Conservation (phyloP, 2,329 filamentous ascomycete genomes). For the Cladophialophora psammophila region DNA sequence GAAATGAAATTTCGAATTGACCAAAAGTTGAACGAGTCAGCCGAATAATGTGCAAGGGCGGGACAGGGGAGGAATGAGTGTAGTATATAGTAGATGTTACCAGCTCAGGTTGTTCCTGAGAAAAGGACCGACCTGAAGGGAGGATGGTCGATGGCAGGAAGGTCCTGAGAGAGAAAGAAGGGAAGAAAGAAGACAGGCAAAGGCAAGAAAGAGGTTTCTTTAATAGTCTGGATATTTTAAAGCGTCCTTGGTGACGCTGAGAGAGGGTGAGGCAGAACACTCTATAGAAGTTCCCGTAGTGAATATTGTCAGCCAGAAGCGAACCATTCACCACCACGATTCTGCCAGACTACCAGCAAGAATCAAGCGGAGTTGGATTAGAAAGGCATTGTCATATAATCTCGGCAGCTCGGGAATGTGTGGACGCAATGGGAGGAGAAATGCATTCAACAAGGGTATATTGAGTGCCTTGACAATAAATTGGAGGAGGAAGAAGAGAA, state of each 20-base stretch:
- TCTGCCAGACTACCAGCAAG: constrained; percentile 7
- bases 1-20: not conserved
- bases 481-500: constrained; percentile 13
- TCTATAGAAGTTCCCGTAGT: not conserved
- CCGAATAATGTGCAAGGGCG: constrained; percentile 1
- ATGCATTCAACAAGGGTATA: constrained; percentile 38
- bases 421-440: constrained; percentile 27
- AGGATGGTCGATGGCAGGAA: not conserved
- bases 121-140: constrained; percentile 10
- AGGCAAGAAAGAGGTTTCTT: not conserved
- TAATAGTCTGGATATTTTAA: not conserved
- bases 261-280: constrained; percentile 7
- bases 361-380: constrained; percentile 33
- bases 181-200: constrained; percentile 3
- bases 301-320: constrained; percentile 36
- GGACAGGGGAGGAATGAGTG: constrained; percentile 13
- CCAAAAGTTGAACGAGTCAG: not conserved
- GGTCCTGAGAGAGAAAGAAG: constrained; percentile 1
- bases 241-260: not conserved
- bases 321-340: constrained; percentile 34
- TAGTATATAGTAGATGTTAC: constrained; percentile 18
- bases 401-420: constrained; percentile 37
- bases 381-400: constrained; percentile 28
- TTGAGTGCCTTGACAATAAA: constrained; percentile 35
- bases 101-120: constrained; percentile 15